Evolutionary conservation across 176 grass and related monocot species (phyloP), one percentile per base, ranked within the genome.

Genomic region (Chloris gayana): DNA sequence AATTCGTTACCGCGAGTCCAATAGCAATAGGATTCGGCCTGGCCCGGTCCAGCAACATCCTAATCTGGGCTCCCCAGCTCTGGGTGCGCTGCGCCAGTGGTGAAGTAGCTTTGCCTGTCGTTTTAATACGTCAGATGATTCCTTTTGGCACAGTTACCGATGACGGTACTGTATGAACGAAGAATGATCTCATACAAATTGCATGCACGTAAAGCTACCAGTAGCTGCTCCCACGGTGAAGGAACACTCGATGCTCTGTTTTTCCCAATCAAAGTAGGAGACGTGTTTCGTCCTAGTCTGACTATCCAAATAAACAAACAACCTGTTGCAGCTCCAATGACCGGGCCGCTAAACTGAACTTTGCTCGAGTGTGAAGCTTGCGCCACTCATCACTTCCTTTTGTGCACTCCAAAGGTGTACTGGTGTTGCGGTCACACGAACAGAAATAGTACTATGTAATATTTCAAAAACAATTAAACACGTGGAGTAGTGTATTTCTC

Each of bases 201-300:
- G 72, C 63, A 69, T 46, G 22, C 37, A 60, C 72, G 63, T 33
- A 76, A 84, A 76, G 82, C 38, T 41, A 22, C 70, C 11, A 35
- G 5, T 37, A 47, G 22, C 13, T 58, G 35, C 54, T 76, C 34
- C 62, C 34, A 41, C 17, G 19, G 29, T 34, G 46, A 76, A 75
- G 63, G 31, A 76, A 84, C 62, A 73, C 69, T 63, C 13, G 14
- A 50, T 14, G 67, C 53, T 31, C 54, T 81, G 54, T 74, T 75
- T 75, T 75, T 50, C 68, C 69, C 54, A 33, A 63, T 9, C 26
- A 50, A 42, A 62, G 12, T 9, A 19, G 35, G 46, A 38, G 3
- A 7, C 34, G 26, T 58, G 61, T 25, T 25, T 6, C 2, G 54
- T 26, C 25, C 1, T 27, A 5, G 37, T 60, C 65, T 59, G 27